Evolutionary conservation across 306 rosid genomes (phyloP), one percentile per base, ranked within the genome.

Genomic region (Geum urbanum): DNA sequence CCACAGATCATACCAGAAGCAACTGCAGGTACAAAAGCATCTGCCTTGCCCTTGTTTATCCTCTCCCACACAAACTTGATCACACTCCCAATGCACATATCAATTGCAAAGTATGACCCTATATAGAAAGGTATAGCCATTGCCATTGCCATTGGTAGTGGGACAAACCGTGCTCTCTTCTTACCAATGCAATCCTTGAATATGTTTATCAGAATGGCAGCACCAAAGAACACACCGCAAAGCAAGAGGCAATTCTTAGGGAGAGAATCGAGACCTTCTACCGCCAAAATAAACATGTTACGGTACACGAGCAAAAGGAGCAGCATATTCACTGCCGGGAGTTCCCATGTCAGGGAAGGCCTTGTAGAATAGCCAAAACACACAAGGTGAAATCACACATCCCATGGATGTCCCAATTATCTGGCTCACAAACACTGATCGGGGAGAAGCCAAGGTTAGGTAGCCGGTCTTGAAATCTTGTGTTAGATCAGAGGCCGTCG

Each of bases 1-100:
- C 86, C 86, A 14, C 86, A 83, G 18, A 83, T 83, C 84, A 83
- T 73, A 50, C 86, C 86, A 1, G 86, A 83, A 7, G 86, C 86
- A 7, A 83, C 86, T 0, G 81, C 84, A 0, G 84, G 84, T 8
- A 62, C 86, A 13, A 79, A 83, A 16, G 81, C 75, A 41, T 76
- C 79, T 12, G 86, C 86, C 63, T 76, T 76, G 67, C 76, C 64
- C 70, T 45, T 72, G 77, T 83, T 67, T 19, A 79, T 15, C 69
- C 63, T 79, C 62, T 51, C 45, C 86, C 86, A 83, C 68, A 83
- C 63, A 45, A 73, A 79, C 66, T 73, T 35, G 55, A 83, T 83
- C 69, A 72, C 9, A 68, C 84, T 83, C 32, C 86, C 86, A 14
- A 83, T 9, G 60, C 72, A 69, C 86, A 83, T 83, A 52, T 83